Base-by-base conservation (phyloP, 768 basidiomycete species). In the Naganishia antarctica region DNA sequence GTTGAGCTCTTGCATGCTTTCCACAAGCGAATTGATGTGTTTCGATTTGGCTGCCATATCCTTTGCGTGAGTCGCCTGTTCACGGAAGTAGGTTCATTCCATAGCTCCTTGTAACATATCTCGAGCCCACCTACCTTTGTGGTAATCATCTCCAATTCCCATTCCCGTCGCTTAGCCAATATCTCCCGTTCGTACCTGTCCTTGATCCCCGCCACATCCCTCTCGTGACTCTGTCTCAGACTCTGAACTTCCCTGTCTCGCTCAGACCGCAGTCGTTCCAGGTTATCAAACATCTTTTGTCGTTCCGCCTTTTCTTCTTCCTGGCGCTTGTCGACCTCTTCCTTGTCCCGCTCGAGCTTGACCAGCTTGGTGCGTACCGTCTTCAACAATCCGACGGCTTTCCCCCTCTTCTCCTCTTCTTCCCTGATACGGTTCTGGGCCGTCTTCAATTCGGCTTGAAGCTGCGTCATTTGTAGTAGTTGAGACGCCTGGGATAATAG, bases 321-420 rank as follows among this genome's bases (percentile, higher is more conserved):
- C 82, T 85, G 71, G 68, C 90, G 88, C 71, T 83, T 85, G 53
- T 83, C 64, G 0, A 83, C 81, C 64, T 94, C 91, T 40, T 97
- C 92, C 70, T 84, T 84, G 25, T 94, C 91, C 80, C 91, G 92
- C 78, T 98, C 94, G 5, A 91, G 87, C 73, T 91, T 97, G 29
- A 97, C 90, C n/a, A 94, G 80, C 76, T 97, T 99, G 78, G 91
- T 87, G 61, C 96, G 81, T n/a, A 98, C 90, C 1, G 91, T 91
- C 79, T 97, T 97, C 63, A 99, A 80, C 28, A 97, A 79, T 57
- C 86, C 87, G 68, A 98, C 88, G 0, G 93, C 93, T 72, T 98
- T 99, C 21, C 86, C 84, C 13, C 94, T 85, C 78, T 99, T 98
- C 78, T 99, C 96, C 76, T 98, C 96, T 74, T 98, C 96, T 66